Evolutionary conservation across 1,139 yeast genomes (phyloP).

Genomic region (Pneumocystis murina): DNA sequence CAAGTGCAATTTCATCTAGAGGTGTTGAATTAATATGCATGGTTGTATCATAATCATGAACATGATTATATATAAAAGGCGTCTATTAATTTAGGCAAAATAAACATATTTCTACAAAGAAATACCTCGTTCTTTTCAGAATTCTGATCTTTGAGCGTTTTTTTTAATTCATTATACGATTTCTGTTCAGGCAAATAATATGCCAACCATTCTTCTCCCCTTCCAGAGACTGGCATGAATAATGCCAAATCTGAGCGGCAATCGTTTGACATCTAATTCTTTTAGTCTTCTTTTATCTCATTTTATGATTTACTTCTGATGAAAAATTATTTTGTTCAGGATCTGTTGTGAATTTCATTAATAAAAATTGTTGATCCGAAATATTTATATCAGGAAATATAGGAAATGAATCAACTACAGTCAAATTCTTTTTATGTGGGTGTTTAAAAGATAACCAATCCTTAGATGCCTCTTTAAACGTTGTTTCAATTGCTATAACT

Average conservation of each 20-base stretch:
- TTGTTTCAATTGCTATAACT: slow-evolving; percentile 54
- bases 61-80: slow-evolving; percentile 43
- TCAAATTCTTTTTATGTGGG: slow-evolving; percentile 59
- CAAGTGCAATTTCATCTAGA: slow-evolving; percentile 30
- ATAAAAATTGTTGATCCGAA: slow-evolving; percentile 61
- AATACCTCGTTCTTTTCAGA: slow-evolving; percentile 26
- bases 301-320: background rate
- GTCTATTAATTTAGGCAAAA: slow-evolving; percentile 12
- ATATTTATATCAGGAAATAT: slow-evolving; percentile 79
- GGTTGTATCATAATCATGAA: slow-evolving; percentile 68
- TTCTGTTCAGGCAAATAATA: slow-evolving; percentile 12
- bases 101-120: slow-evolving; percentile 19
- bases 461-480: slow-evolving; percentile 47
- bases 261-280: slow-evolving; percentile 11
- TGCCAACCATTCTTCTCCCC: slow-evolving; percentile 12
- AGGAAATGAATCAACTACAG: slow-evolving; percentile 67
- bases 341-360: slow-evolving; percentile 66
- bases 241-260: slow-evolving; percentile 14
- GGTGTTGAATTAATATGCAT: slow-evolving; percentile 29
- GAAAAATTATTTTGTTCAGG: slow-evolving; percentile 19
- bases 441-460: slow-evolving; percentile 40
- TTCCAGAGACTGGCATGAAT: slow-evolving; percentile 20
- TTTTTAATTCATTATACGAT: slow-evolving; percentile 17
- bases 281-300: background rate
- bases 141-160: slow-evolving; percentile 29